Percentiles rank a stretch among this genome's conserved stretches.
Evolutionary conservation across 192 early-diverging fungal genomes (phyloP).

Genomic region (Chytriomyces confervae): DNA sequence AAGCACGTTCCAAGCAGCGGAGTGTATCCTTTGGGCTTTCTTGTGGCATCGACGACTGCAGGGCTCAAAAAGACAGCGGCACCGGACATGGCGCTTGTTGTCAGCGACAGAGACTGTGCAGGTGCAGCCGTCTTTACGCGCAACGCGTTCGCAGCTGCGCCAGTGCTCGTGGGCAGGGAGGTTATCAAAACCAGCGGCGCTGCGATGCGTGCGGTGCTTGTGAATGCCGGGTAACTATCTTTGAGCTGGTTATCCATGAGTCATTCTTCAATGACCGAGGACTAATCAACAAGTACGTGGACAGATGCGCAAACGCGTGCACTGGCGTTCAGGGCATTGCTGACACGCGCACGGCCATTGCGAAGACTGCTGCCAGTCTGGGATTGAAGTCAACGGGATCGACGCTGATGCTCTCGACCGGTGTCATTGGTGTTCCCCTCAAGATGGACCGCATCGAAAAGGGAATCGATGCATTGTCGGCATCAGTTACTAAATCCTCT

Average conservation of each 20-base stretch:
- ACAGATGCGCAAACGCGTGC: conserved; percentile 94
- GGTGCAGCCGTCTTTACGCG: conserved; percentile 91
- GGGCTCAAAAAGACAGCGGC: conserved; percentile 75
- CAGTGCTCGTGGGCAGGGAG: conserved; percentile 75
- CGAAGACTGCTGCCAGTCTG: conserved; percentile 62
- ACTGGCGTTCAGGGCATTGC: conserved; percentile 83
- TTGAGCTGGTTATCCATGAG: no score
- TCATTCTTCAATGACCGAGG: conserved; percentile 1
- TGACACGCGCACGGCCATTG: conserved; percentile 76
- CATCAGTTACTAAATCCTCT: conserved; percentile 39
- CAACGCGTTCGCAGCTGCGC: conserved; percentile 91
- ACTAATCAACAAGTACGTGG: background rate
- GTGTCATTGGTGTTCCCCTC: conserved; percentile 93
- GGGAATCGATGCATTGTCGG: conserved; percentile 62
- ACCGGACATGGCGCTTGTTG: conserved; percentile 80
- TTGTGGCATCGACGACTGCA: conserved; percentile 73
- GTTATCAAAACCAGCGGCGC: conserved; percentile 46
- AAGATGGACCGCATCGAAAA: conserved; percentile 80
- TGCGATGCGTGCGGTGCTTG: conserved; percentile 11
- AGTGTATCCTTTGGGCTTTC: conserved; percentile 85
- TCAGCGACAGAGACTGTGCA: conserved; percentile 69
- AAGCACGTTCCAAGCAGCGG: conserved; percentile 67
- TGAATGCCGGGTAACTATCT: conserved; percentile 1
- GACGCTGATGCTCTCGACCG: conserved; percentile 91
- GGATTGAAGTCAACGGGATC: conserved; percentile 38